Percentiles rank a stretch among this genome's conserved stretches.
These are phyloP conservation scores for Eucalyptus lansdowneana DNA, from an alignment of 345 rosid genomes.

Conservation along the genomic window DNA sequence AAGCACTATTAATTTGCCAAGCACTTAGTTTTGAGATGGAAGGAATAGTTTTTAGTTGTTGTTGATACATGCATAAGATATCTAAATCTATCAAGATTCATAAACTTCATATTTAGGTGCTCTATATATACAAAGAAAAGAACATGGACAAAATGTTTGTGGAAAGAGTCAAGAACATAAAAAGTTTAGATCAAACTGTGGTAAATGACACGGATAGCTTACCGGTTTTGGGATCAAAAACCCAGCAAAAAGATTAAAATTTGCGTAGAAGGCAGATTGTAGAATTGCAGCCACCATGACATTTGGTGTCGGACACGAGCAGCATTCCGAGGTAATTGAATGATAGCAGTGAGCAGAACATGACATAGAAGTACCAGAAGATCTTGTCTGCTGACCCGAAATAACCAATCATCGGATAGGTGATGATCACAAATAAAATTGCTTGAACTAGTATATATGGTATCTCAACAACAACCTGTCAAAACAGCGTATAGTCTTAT, in stretches of 20 bases:
- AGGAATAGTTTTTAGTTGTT: not conserved
- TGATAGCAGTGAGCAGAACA: constrained; percentile 43
- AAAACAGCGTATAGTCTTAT: not conserved
- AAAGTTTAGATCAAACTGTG: not conserved
- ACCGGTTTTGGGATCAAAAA: constrained; percentile 60
- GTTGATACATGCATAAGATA: not conserved
- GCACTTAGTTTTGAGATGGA: not conserved
- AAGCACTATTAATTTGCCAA: not conserved
- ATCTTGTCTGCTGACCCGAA: constrained; percentile 25
- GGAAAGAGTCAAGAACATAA: not conserved
- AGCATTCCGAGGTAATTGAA: constrained; percentile 62
- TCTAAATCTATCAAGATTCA: not conserved
- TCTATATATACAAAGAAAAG: not conserved
- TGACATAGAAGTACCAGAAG: constrained; percentile 50
- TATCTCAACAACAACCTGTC: constrained; percentile 56
- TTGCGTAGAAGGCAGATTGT: constrained; percentile 18
- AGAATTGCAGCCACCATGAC: constrained; percentile 42
- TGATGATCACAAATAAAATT: constrained; percentile 15
- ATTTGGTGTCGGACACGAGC: constrained; percentile 60
- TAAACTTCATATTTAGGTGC: not conserved
- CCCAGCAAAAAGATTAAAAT: constrained; percentile 47
- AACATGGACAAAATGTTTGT: not conserved
- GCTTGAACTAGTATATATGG: constrained; percentile 52
- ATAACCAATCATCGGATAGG: constrained; percentile 68
- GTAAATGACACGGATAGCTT: constrained; percentile 4